phyloP scores from a whole-genome alignment of 1,284 basidiomycete genomes.

The Golubevia pallescens region DNA sequence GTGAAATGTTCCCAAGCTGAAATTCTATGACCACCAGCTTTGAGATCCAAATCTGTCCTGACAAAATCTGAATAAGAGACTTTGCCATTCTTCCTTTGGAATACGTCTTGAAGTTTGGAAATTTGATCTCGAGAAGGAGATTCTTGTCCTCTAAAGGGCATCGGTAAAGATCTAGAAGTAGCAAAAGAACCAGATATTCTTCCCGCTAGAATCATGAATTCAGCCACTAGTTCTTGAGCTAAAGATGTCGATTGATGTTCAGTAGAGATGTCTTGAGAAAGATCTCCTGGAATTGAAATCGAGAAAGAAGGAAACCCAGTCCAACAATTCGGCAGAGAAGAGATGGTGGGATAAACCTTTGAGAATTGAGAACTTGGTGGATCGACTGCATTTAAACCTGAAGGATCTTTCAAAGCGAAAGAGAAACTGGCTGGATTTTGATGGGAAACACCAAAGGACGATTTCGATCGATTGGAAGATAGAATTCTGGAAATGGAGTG shows the following conservation, averaged over 20 bases:
- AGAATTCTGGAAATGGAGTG: neutral
- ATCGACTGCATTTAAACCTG: neutral
- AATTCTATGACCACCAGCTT: constrained; percentile 68
- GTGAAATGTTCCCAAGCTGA: constrained; percentile 73
- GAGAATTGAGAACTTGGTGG: no score
- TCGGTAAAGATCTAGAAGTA: no score
- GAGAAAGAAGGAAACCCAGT: neutral
- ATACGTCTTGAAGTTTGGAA: constrained; percentile 17
- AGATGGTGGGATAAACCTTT: no score
- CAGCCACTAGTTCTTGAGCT: constrained; percentile 71
- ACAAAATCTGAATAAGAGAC: constrained; percentile 59
- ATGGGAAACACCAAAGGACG: constrained; percentile 4
- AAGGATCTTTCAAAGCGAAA: constrained; percentile 7
- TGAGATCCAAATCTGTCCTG: constrained; percentile 29
- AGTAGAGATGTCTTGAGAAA: constrained; percentile 1
- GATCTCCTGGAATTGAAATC: no score
- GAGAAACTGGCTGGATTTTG: no score
- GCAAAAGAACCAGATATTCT: constrained; percentile 55
- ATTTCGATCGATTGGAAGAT: neutral
- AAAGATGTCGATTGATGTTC: constrained; percentile 66
- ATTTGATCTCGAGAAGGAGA: no score
- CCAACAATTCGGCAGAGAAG: constrained; percentile 1
- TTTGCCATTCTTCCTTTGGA: constrained; percentile 68
- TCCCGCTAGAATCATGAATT: constrained; percentile 83
- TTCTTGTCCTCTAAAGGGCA: no score